Evolutionary conservation across 805 yeast genomes (phyloP), one percentile per base, ranked within the genome.

Genomic region (baker's yeast (Saccharomyces cerevisiae)): DNA sequence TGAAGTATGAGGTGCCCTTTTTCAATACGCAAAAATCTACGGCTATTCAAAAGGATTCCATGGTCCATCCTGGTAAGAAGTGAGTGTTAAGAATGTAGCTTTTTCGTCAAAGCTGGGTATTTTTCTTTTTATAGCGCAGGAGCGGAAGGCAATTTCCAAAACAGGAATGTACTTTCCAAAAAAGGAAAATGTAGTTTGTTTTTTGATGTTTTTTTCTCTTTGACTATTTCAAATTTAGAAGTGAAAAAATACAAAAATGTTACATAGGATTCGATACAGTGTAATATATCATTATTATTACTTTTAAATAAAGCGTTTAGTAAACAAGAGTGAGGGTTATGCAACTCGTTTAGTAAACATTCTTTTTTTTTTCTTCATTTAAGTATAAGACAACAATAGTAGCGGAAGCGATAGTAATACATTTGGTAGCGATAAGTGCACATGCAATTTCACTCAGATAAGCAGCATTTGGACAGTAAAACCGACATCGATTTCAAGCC

Each of bases 1-100:
- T 92, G 66, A 82, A 80, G 63, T 92, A 92, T 69, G 80, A 79
- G 50, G 74, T 90, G 52, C 94, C 96, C 1, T 75, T 91, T 58
- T 73, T 78, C 31, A 70, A 70, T 36, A 73, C 77, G 8, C 75
- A 75, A 49, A 78, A 80, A 62, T 78, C 86, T 0, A 78, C 85
- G 3, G 81, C 83, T 1, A 82, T 87, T 9, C 83, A 83, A 55
- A 81, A 81, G 61, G 74, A 79, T 6, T 76, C 79, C 2, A 70
- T 72, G 36, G 78, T 87, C 24, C 83, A 84, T 65, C 88, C 89
- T 2, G 51, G 41, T 24, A 27, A 49, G 13, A 48, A 50, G 26
- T 48, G 27, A 41, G 32, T n/a, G 9, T 27, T 46, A 46, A 46
- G 48, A 24, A 24, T 46, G 48, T 27, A 11, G 21, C 6, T 27